Conservation (phyloP, 768 basidiomycete species). For the Xerocomellus intermedius region DNA sequence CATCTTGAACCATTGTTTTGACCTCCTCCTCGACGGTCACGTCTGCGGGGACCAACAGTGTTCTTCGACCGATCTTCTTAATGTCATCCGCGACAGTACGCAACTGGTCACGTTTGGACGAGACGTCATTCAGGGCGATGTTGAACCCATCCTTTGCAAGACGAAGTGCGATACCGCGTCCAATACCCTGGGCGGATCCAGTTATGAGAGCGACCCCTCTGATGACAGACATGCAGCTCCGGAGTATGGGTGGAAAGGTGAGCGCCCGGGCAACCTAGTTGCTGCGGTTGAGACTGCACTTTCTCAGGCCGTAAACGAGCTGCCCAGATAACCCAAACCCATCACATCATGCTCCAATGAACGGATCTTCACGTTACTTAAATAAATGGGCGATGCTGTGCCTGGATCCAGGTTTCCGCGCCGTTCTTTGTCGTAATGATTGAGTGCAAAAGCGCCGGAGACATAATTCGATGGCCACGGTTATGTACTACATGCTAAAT, state of each 20-base stretch:
- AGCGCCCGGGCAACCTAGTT: too few species aligned
- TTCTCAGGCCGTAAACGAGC: too few species aligned
- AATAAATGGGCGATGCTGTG: too few species aligned
- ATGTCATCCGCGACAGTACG: conserved; percentile 11
- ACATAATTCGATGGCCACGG: too few species aligned
- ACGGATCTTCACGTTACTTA: too few species aligned
- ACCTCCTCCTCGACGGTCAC: conserved; percentile 7
- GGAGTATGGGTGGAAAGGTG: background rate
- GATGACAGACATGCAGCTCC: conserved; percentile 1
- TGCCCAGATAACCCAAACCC: too few species aligned
- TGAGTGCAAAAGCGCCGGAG: too few species aligned
- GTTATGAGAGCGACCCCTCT: conserved; percentile 35
- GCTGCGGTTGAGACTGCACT: too few species aligned
- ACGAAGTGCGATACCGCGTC: conserved; percentile 19
- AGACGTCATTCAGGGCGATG: conserved; percentile 30
- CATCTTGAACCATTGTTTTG: conserved; percentile 3
- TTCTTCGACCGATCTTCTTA: conserved; percentile 9
- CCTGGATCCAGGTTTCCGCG: too few species aligned
- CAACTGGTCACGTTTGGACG: conserved; percentile 13
- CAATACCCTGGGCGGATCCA: conserved; percentile 32
- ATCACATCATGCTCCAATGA: too few species aligned
- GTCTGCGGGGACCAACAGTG: conserved; percentile 15
- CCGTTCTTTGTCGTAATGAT: too few species aligned
- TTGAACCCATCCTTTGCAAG: conserved; percentile 26
- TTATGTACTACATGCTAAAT: too few species aligned